Evolutionary conservation across 805 yeast genomes (phyloP), one percentile per base, ranked within the genome.

Genomic region (Suhomyces sp.): DNA sequence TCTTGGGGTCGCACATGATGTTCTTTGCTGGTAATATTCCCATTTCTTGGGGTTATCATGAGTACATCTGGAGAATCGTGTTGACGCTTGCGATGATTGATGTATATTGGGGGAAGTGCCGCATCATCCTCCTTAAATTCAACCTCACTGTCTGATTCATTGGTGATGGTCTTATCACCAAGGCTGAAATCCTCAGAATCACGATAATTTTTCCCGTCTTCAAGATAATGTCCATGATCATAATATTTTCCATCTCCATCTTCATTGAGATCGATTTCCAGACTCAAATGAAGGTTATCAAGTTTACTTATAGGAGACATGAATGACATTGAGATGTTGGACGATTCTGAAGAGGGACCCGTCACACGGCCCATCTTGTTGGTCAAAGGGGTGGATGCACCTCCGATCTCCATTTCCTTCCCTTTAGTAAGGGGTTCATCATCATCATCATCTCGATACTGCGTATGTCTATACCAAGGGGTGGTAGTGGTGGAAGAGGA

Each of bases 241-340:
- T 36, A 35, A 8, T 41, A 20, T 13, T 29, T 20, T 6, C 18
- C 45, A 7, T 40, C 46, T 13, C 32, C 28, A 19, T 36, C 40
- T 13, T 24, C 22, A 12, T 20, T 15, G 4, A 31, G 28, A 25
- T 43, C 40, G 3, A 46, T 33, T 21, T 41, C 44, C 6, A 53
- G 42, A 32, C 53, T 53, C 12, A 63, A 32, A 38, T 66, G 65
- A 17, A 67, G 46, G 22, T 59, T 54, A 38, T 62, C 58, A 18
- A 67, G 52, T 35, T 56, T 54, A 29, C 53, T 56, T 37, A 65
- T 56, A 12, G 72, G 72, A 6, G 70, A 65, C 14, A 57, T 26
- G 24, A 55, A 54, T 16, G 51, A 27, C 12, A 38, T 35, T 11
- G 52, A 41, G 12, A 37, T 39, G 23, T 38, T 35, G 22, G 42